Evolutionary conservation across 768 basidiomycete genomes (phyloP), one percentile per base, ranked within the genome.

Genomic region (Mycena crocata): DNA sequence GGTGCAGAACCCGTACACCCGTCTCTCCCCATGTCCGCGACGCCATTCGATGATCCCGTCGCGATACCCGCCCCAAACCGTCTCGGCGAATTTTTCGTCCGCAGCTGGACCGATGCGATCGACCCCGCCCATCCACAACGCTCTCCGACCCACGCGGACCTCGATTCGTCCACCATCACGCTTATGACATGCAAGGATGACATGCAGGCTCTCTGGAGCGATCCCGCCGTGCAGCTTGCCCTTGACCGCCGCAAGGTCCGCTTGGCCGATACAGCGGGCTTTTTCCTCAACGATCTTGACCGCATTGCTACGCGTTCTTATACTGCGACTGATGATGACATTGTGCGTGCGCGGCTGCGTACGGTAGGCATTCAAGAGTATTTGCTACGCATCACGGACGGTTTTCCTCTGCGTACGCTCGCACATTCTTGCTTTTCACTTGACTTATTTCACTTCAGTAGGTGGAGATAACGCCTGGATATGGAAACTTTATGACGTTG

Each of bases 401-500:
- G 69, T 28, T 70, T 70, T 42, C 49, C 62, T 15, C 35, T 69
- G 13, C 59, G 62, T 69, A 13, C 45, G 61, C 34, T 37, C 32
- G 3, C 30, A n/a, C 34, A 48, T 48, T n/a, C 30, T 46, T 28
- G 9, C n/a, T 23, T 52, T 46, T 21, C 55, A 13, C 19, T 30
- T 55, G 21, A 40, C 45, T 34, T 40, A n/a, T 7, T 30, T 57
- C n/a, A 42, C 46, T 62, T 54, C 32, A 12, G 55, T 69, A 68
- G 80, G 79, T 28, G 77, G 75, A 50, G 74, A 76, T 13, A 72
- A 80, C 35, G 81, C 80, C 10, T 85, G 82, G 80, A 87, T 86
- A 73, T 93, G 91, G 92, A 82, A 84, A 35, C 87, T 93, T 62
- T 93, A 89, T 77, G 92, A 93, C 73, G 92, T 93, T 51, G 91